Percentiles rank a stretch among this genome's conserved stretches.
phyloP scores from a whole-genome alignment of 2,329 filamentous ascomycete species.

The Diplodia sapinea region DNA sequence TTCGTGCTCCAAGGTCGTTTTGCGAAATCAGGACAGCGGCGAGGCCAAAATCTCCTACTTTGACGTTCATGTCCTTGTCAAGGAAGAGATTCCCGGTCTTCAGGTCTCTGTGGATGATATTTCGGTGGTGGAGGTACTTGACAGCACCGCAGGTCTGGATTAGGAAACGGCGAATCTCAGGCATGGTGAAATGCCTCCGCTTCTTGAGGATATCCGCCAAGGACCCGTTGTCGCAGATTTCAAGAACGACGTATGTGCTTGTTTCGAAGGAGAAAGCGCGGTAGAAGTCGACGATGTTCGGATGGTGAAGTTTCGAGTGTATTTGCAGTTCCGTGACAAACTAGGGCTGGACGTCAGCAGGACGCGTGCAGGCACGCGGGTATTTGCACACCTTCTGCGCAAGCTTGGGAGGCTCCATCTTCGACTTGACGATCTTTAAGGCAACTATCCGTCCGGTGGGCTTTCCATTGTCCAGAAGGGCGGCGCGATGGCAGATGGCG shows the following conservation, averaged over 20 bases:
- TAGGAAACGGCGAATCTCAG: slow-evolving; percentile 91
- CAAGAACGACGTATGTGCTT: slow-evolving; percentile 91
- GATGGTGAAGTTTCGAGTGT: slow-evolving; percentile 95
- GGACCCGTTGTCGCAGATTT: slow-evolving; percentile 93
- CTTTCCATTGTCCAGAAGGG: slow-evolving; percentile 61
- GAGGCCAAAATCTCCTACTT: slow-evolving; percentile 95
- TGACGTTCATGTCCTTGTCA: slow-evolving; percentile 93
- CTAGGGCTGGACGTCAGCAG: slow-evolving; percentile 45
- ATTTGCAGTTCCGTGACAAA: slow-evolving; percentile 89
- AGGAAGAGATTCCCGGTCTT: slow-evolving; percentile 99
- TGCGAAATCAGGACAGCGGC: slow-evolving; percentile 90
- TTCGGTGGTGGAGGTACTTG: slow-evolving; percentile 95
- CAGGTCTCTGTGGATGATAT: slow-evolving; percentile 93
- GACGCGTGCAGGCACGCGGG: slow-evolving; percentile 30
- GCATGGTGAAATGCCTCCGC: slow-evolving; percentile 86
- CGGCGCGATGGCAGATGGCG: slow-evolving; percentile 78
- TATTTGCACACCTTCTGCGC: slow-evolving; percentile 71
- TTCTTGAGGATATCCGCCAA: slow-evolving; percentile 98
- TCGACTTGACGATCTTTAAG: slow-evolving; percentile 82
- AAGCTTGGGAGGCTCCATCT: slow-evolving; percentile 79
- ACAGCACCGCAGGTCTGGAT: slow-evolving; percentile 95
- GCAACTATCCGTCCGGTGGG: slow-evolving; percentile 71
- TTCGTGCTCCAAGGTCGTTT: slow-evolving; percentile 83
- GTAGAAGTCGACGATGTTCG: slow-evolving; percentile 94
- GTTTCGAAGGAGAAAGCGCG: slow-evolving; percentile 89